Percentiles rank a stretch among this genome's conserved stretches.
Conservation (phyloP, 768 basidiomycete genomes). For the Hebeloma cylindrosporum region DNA sequence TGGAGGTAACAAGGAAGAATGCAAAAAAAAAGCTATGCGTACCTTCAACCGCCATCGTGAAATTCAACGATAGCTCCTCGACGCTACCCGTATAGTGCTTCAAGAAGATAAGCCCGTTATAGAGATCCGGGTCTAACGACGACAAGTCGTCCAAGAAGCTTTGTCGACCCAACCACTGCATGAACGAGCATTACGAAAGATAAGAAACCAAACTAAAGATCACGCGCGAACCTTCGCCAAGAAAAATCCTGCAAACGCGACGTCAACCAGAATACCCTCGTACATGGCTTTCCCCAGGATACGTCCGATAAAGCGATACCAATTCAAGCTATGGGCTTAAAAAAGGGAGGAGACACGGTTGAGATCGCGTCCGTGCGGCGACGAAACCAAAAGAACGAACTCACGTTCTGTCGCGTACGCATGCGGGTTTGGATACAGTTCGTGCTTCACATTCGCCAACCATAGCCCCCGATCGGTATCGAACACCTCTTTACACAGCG, state of each 20-base stretch:
- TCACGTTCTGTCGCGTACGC: constrained; percentile 84
- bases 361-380: background rate
- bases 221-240: constrained; percentile 78
- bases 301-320: constrained; percentile 92
- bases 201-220: background rate
- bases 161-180: constrained; percentile 87
- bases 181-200: background rate
- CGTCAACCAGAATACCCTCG: constrained; percentile 92
- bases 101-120: constrained; percentile 87
- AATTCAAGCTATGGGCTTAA: constrained; percentile 77
- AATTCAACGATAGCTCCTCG: constrained; percentile 88
- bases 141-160: constrained; percentile 91
- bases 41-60: constrained; percentile 88
- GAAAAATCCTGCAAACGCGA: constrained; percentile 95
- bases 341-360: constrained; percentile 1
- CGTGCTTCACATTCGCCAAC: constrained; percentile 87
- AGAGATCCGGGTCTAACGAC: constrained; percentile 89
- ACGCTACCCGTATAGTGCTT: constrained; percentile 88
- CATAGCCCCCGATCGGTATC: constrained; percentile 93
- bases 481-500: constrained; percentile 90
- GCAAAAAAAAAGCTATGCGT: constrained; percentile 22
- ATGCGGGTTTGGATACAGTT: constrained; percentile 94
- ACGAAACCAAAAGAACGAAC: constrained; percentile 23
- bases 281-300: constrained; percentile 97
- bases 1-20: background rate